These are phyloP conservation scores for Clarireedia paspali DNA, from an alignment of 2,329 filamentous ascomycete genomes.

Conservation along the genomic window DNA sequence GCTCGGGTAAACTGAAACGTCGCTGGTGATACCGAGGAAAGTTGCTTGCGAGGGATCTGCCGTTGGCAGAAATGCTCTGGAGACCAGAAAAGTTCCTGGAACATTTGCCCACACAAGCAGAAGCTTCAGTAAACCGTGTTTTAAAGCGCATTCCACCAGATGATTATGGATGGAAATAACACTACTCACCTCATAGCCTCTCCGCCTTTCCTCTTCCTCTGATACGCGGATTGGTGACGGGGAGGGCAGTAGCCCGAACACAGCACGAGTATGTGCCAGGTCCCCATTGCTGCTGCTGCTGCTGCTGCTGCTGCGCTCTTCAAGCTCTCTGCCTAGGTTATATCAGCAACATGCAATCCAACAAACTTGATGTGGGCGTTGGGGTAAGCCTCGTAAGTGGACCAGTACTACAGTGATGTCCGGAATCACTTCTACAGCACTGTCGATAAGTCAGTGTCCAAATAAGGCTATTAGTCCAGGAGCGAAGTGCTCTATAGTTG, in stretches of 20 bases:
- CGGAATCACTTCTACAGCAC: no score
- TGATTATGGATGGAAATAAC: background rate
- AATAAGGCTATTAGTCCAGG: no score
- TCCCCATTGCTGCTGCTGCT: background rate
- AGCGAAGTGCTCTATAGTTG: no score
- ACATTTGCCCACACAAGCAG: slow-evolving; percentile 24
- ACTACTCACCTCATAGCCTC: slow-evolving; percentile 21
- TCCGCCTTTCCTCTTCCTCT: slow-evolving; percentile 27
- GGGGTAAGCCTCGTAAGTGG: no score
- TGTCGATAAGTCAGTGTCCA: no score
- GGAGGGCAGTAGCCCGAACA: slow-evolving; percentile 30
- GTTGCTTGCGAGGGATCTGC: background rate
- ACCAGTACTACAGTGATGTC: no score
- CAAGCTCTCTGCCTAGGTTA: slow-evolving; percentile 17
- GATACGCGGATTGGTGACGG: slow-evolving; percentile 23
- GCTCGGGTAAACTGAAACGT: slow-evolving; percentile 20
- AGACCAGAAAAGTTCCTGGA: slow-evolving; percentile 27
- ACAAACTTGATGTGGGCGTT: no score
- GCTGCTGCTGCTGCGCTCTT: background rate
- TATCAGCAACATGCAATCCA: slow-evolving; percentile 14
- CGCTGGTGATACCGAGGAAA: slow-evolving; percentile 8
- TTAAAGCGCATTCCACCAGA: background rate
- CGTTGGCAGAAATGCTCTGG: slow-evolving; percentile 25
- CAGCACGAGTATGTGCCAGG: slow-evolving; percentile 27
- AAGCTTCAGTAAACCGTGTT: background rate